These are phyloP conservation scores for Collybiopsis luxurians DNA, from an alignment of 768 basidiomycete genomes.

Conservation along the genomic window DNA sequence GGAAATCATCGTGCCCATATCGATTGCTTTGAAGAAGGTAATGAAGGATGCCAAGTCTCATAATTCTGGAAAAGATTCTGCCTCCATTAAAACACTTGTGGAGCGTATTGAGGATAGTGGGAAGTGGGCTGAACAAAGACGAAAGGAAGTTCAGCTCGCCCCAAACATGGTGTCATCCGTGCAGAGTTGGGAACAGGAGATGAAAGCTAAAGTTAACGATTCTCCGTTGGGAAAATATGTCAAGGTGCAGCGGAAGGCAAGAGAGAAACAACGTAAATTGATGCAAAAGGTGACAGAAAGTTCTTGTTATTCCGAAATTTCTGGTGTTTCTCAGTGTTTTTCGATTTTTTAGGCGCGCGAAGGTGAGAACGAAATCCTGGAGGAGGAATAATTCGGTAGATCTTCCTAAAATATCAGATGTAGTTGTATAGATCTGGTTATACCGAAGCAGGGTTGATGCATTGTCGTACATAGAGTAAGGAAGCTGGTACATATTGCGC, in stretches of 20 bases:
- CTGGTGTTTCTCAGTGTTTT: slow-evolving; percentile 6
- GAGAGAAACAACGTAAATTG: slow-evolving; percentile 69
- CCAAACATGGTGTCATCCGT: slow-evolving; percentile 73
- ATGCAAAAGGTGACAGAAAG: slow-evolving; percentile 62
- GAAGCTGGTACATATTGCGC: too few relatives aligned
- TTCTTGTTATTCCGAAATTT: neutral
- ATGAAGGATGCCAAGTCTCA: slow-evolving; percentile 59
- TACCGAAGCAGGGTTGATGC: too few relatives aligned
- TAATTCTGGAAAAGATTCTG: slow-evolving; percentile 53
- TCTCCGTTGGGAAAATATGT: slow-evolving; percentile 82
- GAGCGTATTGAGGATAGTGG: slow-evolving; percentile 87
- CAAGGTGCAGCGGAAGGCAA: slow-evolving; percentile 74
- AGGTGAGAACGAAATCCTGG: slow-evolving; percentile 69
- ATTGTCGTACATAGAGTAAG: too few relatives aligned
- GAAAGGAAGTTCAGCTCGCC: slow-evolving; percentile 70
- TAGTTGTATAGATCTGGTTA: too few relatives aligned
- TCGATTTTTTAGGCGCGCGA: slow-evolving; percentile 52
- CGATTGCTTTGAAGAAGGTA: slow-evolving; percentile 67
- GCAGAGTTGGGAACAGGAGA: slow-evolving; percentile 63
- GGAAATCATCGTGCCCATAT: slow-evolving; percentile 80
- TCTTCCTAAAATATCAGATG: too few relatives aligned
- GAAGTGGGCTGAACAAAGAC: slow-evolving; percentile 70
- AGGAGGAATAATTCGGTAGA: slow-evolving; percentile 30
- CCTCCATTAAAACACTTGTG: slow-evolving; percentile 68
- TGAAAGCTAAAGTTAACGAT: slow-evolving; percentile 57